Percentiles rank a stretch among this genome's conserved stretches.
These are phyloP conservation scores for Phoenix dactylifera DNA, from an alignment of 176 grass and related monocot genomes.

Conservation along the genomic window DNA sequence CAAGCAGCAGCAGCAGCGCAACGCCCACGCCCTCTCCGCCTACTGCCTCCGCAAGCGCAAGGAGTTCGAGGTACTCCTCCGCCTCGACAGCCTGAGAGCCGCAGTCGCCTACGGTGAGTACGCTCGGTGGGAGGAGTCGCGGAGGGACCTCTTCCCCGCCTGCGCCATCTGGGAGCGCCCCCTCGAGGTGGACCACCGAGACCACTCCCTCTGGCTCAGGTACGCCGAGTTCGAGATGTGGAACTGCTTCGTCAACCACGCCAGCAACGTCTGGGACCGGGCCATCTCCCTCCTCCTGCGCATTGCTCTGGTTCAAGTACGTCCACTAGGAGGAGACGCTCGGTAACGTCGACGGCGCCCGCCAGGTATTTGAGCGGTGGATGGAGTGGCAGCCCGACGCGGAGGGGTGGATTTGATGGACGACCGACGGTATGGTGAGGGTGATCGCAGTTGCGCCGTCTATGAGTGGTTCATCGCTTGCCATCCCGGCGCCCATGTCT, in stretches of 20 bases:
- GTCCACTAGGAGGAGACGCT: conserved; percentile 79
- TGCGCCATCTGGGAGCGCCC: conserved; percentile 77
- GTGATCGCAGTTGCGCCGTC: conserved; percentile 38
- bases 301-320: conserved; percentile 81
- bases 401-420: conserved; percentile 63
- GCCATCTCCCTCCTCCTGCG: conserved; percentile 64
- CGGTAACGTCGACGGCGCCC: conserved; percentile 42
- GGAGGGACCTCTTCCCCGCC: conserved; percentile 55
- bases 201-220: conserved; percentile 89
- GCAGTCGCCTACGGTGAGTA: conserved; percentile 66
- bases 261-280: conserved; percentile 77
- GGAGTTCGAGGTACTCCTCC: conserved; percentile 58
- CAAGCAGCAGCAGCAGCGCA: no score
- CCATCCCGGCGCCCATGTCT: conserved; percentile 49
- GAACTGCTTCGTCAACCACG: conserved; percentile 53
- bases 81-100: conserved; percentile 45
- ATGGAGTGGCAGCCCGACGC: conserved; percentile 66
- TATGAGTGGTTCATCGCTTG: conserved; percentile 47
- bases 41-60: conserved; percentile 71
- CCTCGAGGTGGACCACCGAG: conserved; percentile 49
- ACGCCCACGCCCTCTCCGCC: conserved; percentile 51
- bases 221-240: conserved; percentile 91
- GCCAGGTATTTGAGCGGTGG: conserved; percentile 81
- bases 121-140: conserved; percentile 68
- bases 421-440: conserved; percentile 63